Evolutionary conservation across 192 early-diverging fungal genomes (phyloP).

Genomic region (Umbelopsis sp.): DNA sequence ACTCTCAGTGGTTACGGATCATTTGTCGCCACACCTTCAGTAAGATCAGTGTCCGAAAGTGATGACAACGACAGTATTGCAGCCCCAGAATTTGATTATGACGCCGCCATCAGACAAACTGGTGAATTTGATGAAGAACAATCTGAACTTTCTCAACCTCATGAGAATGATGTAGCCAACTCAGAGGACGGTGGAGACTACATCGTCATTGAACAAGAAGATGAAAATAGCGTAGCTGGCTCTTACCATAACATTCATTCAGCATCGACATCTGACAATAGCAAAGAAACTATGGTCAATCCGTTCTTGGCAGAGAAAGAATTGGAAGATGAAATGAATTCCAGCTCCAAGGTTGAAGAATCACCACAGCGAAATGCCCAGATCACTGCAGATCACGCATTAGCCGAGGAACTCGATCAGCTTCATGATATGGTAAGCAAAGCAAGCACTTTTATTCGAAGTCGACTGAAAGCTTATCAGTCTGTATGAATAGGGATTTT

Average conservation of each 20-base stretch:
- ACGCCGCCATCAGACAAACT: neutral
- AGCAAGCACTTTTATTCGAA: too few species aligned
- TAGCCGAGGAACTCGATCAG: conserved; percentile 34
- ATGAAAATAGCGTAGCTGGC: conserved; percentile 1
- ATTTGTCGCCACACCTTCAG: neutral
- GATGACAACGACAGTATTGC: conserved; percentile 20
- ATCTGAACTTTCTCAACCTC: neutral
- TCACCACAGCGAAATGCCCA: neutral
- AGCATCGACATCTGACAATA: neutral
- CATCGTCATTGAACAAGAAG: conserved; percentile 31
- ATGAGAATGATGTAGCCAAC: conserved; percentile 15
- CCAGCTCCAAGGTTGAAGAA: conserved; percentile 15
- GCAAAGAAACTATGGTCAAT: neutral
- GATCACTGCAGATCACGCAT: neutral
- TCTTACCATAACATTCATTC: conserved; percentile 9
- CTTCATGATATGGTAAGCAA: conserved; percentile 29
- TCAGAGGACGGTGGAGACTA: conserved; percentile 17
- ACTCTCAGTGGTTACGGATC: neutral
- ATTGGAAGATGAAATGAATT: conserved; percentile 1
- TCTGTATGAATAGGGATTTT: neutral
- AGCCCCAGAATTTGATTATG: neutral
- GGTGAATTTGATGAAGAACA: conserved; percentile 1
- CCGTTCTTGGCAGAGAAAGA: conserved; percentile 10
- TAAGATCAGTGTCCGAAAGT: neutral
- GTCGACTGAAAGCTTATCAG: neutral